Base-by-base conservation (phyloP, 306 rosid species). In the Castanospermum australe region DNA sequence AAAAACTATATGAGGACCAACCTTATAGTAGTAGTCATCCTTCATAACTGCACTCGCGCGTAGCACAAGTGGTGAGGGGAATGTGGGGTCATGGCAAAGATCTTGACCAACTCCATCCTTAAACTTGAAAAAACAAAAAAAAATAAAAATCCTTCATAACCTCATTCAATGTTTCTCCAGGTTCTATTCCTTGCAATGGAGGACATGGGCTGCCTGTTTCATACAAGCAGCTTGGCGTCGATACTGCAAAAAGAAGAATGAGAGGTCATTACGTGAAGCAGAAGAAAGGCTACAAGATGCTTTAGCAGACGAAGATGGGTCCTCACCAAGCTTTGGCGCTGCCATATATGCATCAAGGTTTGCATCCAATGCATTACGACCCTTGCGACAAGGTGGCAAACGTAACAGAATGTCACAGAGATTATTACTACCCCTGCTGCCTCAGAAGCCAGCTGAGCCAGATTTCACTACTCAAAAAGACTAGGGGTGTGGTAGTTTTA, bases 181-280 rank as follows among this genome's bases (percentile, higher is more conserved):
- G 76, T 85, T 85, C 81, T 82, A 74, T 56, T 85, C 98, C 32
- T 51, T 73, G 74, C 95, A 88, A 72, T 93, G 97, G 97, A 91
- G 59, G 71, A 88, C 89, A 47, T 92, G 98, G 98, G 97, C 67
- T 12, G 87, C 95, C 71, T 75, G 87, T 61, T 86, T 78, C 73
- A 86, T 93, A 80, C 98, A 93, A 90, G 93, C 84, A 73, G 89
- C 91, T 12, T 93, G 98, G 98, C 95, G 88, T 12, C 70, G 85
- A 8, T 60, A 75, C 62, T 18, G 73, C 22, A 88, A 79, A 52
- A 88, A 85, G 79, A 92, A 84, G 89, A 74, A 38, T 2, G 84
- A 84, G 61, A 87, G 78, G 79, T 61, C 72, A 8, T 74, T 89
- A 18, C 79, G 55, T 6, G 90, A 83, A 75, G 91, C 85, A 38